Conservation (phyloP, 139 green algal genomes). For the Yamagishiella unicocca region DNA sequence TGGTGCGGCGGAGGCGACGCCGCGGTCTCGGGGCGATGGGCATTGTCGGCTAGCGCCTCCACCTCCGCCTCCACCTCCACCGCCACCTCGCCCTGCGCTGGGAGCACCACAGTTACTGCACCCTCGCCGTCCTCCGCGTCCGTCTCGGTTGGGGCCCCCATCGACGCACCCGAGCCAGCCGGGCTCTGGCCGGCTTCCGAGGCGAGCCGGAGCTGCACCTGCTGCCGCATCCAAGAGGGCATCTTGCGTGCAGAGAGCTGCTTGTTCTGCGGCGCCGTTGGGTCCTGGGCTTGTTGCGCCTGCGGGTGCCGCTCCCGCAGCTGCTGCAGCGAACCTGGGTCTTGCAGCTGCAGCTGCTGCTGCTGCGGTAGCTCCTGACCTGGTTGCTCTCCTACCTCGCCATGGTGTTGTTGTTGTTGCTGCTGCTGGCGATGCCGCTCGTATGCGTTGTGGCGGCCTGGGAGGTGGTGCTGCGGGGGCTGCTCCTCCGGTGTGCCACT, state of each 20-base stretch:
- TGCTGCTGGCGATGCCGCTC: neutral
- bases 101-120: too few relatives aligned
- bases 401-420: neutral
- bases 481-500: neutral
- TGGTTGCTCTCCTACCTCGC: neutral
- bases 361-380: neutral
- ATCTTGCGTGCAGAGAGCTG: neutral
- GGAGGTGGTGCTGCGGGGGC: neutral
- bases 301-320: neutral
- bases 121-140: too few relatives aligned
- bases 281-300: too few relatives aligned
- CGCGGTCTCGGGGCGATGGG: neutral
- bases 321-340: too few relatives aligned
- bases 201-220: slow-evolving; percentile 7
- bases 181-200: neutral
- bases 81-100: neutral
- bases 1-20: too few relatives aligned
- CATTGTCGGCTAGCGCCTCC: neutral
- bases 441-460: neutral
- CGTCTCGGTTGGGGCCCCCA: neutral
- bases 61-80: neutral
- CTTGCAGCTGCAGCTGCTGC: neutral
- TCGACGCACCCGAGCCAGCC: neutral
- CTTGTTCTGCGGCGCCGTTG: neutral
- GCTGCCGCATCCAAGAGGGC: slow-evolving; percentile 17